Conservation (phyloP, 2,329 filamentous ascomycete genomes). For the Epicoccum sorghinum region DNA sequence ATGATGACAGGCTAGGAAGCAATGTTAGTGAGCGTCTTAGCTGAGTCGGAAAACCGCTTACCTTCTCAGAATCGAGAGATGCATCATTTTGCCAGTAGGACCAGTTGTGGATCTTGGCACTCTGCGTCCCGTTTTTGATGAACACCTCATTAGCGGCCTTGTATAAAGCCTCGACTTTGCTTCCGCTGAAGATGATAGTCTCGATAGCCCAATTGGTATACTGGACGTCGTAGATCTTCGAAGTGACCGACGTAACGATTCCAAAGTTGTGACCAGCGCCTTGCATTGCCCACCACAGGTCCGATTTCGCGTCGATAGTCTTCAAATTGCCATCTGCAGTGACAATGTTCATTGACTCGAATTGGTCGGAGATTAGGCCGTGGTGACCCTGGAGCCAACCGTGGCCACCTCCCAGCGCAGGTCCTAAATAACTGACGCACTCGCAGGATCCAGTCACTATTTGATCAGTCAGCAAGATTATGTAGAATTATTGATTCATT, state of each 20-base stretch:
- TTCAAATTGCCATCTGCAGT: constrained; percentile 56
- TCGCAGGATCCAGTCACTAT: constrained; percentile 52
- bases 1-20: constrained; percentile 21
- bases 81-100: constrained; percentile 33
- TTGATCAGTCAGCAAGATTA: not conserved
- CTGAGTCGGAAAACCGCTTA: not conserved
- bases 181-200: constrained; percentile 41
- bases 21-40: not conserved
- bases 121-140: constrained; percentile 52
- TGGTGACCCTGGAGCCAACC: constrained; percentile 61
- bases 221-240: constrained; percentile 52
- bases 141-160: constrained; percentile 54
- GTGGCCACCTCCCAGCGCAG: constrained; percentile 64
- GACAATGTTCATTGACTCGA: constrained; percentile 60
- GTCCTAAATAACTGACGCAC: constrained; percentile 57
- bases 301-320: constrained; percentile 49
- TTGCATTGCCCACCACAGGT: constrained; percentile 63
- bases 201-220: constrained; percentile 31
- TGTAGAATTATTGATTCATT: no score
- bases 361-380: constrained; percentile 61
- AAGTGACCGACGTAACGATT: constrained; percentile 54
- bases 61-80: constrained; percentile 20
- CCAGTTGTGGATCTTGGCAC: constrained; percentile 42
- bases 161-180: constrained; percentile 59
- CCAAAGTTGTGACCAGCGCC: constrained; percentile 67